Percentiles rank a stretch among this genome's conserved stretches.
Evolutionary conservation across 2,329 filamentous ascomycete genomes (phyloP).

Genomic region (Pyricularia pennisetigena): DNA sequence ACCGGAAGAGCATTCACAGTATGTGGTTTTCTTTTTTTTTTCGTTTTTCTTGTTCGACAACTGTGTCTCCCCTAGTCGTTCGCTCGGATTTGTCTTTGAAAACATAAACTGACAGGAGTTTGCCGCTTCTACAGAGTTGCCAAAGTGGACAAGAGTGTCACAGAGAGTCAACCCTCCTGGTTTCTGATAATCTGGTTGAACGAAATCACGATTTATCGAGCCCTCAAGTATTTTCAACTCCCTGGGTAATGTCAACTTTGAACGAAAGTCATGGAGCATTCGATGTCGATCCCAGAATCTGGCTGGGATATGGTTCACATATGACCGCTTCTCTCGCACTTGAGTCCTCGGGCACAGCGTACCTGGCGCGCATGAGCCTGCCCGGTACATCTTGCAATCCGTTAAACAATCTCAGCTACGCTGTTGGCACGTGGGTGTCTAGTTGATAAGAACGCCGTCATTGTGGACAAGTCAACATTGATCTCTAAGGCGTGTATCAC

Average conservation of each 20-base stretch:
- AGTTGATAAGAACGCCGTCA: not conserved
- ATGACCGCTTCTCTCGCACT: not conserved
- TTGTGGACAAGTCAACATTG: not conserved
- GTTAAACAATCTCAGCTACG: not conserved
- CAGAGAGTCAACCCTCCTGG: slow-evolving; percentile 91
- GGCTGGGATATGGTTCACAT: not conserved
- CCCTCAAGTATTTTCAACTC: not conserved
- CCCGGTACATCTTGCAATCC: not conserved
- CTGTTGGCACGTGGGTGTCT: not conserved
- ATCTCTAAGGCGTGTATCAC: not conserved
- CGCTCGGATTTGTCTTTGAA: too few relatives aligned
- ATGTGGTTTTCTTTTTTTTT: slow-evolving; percentile 32
- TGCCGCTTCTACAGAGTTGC: slow-evolving; percentile 46
- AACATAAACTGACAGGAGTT: not conserved
- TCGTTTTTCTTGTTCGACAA: not conserved
- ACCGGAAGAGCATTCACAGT: slow-evolving; percentile 97
- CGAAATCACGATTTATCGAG: not conserved
- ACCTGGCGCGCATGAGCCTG: not conserved
- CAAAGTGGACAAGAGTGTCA: slow-evolving; percentile 92
- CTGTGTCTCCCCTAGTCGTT: too few relatives aligned
- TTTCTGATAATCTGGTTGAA: slow-evolving; percentile 46
- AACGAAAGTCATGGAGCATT: not conserved
- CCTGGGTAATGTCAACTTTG: too few relatives aligned
- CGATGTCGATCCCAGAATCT: not conserved
- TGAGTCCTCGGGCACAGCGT: not conserved